These are phyloP conservation scores for Cicer bijugum DNA, from an alignment of 306 rosid genomes.

Conservation along the genomic window DNA sequence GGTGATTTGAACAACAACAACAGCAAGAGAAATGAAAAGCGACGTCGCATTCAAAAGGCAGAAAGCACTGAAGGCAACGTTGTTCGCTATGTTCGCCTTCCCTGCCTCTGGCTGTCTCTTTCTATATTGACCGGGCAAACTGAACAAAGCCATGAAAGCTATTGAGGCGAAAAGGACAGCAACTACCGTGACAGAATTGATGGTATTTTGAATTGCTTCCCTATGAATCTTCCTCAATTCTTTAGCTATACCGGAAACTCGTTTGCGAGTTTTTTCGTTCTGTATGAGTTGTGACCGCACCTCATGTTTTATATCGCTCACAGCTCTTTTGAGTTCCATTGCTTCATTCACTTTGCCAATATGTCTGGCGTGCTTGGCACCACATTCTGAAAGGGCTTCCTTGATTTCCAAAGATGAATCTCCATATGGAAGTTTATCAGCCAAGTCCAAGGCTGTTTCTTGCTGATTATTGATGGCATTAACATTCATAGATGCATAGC, in stretches of 20 bases:
- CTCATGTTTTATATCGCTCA: constrained; percentile 91
- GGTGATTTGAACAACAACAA: constrained; percentile 96
- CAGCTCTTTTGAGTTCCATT: constrained; percentile 86
- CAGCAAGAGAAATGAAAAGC: constrained; percentile 87
- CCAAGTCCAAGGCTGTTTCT: constrained; percentile 90
- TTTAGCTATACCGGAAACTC: constrained; percentile 89
- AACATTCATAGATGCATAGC: constrained; percentile 56
- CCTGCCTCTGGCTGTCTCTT: constrained; percentile 49
- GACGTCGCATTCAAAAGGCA: constrained; percentile 78
- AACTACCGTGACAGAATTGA: constrained; percentile 79
- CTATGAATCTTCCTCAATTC: constrained; percentile 88
- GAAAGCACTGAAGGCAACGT: constrained; percentile 70
- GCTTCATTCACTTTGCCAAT: constrained; percentile 81
- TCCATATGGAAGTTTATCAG: constrained; percentile 76
- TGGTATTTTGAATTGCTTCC: constrained; percentile 91
- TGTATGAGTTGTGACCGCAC: constrained; percentile 81
- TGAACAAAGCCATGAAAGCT: constrained; percentile 94
- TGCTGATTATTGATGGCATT: constrained; percentile 76
- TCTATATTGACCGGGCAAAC: constrained; percentile 80
- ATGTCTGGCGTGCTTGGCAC: constrained; percentile 82
- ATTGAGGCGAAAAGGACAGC: constrained; percentile 90
- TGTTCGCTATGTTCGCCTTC: constrained; percentile 62
- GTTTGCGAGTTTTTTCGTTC: constrained; percentile 69
- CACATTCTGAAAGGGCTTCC: constrained; percentile 68
- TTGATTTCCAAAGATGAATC: constrained; percentile 65